Evolutionary conservation across 495 filamentous ascomycete genomes (phyloP).

Genomic region (Aspergillus biplanus): DNA sequence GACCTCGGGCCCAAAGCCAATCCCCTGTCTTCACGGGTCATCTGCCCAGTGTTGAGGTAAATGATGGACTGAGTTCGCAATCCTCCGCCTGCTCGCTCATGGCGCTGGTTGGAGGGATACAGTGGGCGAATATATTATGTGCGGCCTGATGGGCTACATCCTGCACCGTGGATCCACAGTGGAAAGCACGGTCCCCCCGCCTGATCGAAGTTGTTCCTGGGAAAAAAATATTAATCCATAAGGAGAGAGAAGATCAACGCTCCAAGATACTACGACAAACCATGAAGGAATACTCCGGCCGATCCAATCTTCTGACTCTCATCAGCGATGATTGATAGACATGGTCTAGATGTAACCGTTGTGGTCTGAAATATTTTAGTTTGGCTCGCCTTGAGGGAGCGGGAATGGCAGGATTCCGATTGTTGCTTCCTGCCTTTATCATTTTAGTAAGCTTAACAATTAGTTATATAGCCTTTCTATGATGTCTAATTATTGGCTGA

Average conservation of each 20-base stretch:
- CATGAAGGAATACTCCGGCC: conserved; percentile 2
- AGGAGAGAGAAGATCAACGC: background rate
- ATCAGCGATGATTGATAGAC: background rate
- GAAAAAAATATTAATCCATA: background rate
- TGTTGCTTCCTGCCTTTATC: background rate
- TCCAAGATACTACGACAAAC: background rate
- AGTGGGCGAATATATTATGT: background rate
- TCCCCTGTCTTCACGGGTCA: conserved; percentile 30
- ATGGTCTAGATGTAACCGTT: conserved; percentile 20
- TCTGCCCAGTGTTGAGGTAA: conserved; percentile 27
- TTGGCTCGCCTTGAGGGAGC: conserved; percentile 5
- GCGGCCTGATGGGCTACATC: background rate
- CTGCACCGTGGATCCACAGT: conserved; percentile 5
- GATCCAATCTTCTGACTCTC: conserved; percentile 5
- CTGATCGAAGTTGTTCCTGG: conserved; percentile 8
- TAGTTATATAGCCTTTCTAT: background rate
- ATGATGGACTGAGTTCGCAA: background rate
- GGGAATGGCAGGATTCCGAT: conserved; percentile 7
- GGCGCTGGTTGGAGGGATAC: background rate
- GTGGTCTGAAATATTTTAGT: conserved; percentile 12
- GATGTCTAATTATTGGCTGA: background rate
- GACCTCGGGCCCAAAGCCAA: conserved; percentile 26
- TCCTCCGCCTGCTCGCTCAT: no score
- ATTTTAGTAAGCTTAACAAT: background rate
- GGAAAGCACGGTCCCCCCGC: background rate